phyloP scores from a whole-genome alignment of 73 alveolate genomes.

The Diophrys sp. region DNA sequence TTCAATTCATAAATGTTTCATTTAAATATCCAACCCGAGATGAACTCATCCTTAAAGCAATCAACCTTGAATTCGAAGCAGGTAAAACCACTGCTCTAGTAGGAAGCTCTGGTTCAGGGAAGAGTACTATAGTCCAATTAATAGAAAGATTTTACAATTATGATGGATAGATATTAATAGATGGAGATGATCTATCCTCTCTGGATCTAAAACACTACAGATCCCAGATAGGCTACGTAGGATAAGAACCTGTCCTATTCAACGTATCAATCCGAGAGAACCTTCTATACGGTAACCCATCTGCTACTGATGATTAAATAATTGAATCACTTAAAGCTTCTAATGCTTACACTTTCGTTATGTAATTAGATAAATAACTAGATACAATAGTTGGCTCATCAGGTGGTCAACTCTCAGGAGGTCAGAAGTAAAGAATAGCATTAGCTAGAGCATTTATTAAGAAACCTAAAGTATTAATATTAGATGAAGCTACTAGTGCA shows the following conservation, averaged over 20 bases:
- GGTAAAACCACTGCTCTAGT: slow-evolving; percentile 36
- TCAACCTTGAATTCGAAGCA: slow-evolving; percentile 28
- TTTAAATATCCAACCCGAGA: slow-evolving; percentile 76
- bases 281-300: slow-evolving; percentile 71
- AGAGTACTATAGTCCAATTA: slow-evolving; percentile 33
- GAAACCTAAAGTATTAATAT: slow-evolving; percentile 80
- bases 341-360: slow-evolving; percentile 74
- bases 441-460: slow-evolving; percentile 89
- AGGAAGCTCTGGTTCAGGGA: slow-evolving; percentile 54
- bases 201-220: slow-evolving; percentile 21
- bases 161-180: slow-evolving; percentile 13
- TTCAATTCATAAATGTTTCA: slow-evolving; percentile 72
- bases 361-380: slow-evolving; percentile 70
- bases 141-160: slow-evolving; percentile 43
- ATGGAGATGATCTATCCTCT: slow-evolving; percentile 25
- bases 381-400: slow-evolving; percentile 76
- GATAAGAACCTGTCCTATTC: slow-evolving; percentile 30
- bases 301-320: slow-evolving; percentile 78
- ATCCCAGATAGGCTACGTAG: slow-evolving; percentile 30
- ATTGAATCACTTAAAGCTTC: slow-evolving; percentile 71
- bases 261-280: slow-evolving; percentile 75
- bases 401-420: slow-evolving; percentile 89
- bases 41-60: slow-evolving; percentile 28
- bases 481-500: slow-evolving; percentile 97
- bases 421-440: slow-evolving; percentile 91